Conservation (phyloP, 176 grass and related monocot genomes). For the Typha latifolia region DNA sequence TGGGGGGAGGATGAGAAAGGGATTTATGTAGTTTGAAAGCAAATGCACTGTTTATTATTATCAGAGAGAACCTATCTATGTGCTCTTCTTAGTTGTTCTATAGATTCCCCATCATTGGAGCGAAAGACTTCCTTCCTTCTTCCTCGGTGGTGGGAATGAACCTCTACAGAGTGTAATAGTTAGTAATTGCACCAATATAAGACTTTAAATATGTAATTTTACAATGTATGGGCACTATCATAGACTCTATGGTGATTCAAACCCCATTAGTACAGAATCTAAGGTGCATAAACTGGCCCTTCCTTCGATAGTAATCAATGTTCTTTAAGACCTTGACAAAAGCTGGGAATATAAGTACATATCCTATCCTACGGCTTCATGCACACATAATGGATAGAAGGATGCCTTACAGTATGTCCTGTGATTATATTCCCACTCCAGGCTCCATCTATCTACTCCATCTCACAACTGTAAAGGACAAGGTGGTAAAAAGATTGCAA, state of each 20-base stretch:
- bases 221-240: too few species aligned
- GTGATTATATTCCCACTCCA: constrained; percentile 62
- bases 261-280: too few species aligned
- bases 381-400: background rate
- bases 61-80: too few species aligned
- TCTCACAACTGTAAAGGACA: constrained; percentile 64
- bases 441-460: constrained; percentile 40
- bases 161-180: too few species aligned
- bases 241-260: too few species aligned
- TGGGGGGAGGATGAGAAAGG: background rate
- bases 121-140: too few species aligned
- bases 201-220: too few species aligned
- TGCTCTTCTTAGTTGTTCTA: too few species aligned
- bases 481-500: constrained; percentile 75
- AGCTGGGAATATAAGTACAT: background rate
- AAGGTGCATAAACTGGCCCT: too few species aligned
- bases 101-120: too few species aligned
- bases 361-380: constrained; percentile 17
- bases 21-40: background rate
- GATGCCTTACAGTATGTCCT: constrained; percentile 8
- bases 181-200: background rate
- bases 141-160: background rate
- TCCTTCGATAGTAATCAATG: too few species aligned
- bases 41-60: background rate
- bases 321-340: background rate